Percentiles rank a stretch among this genome's conserved stretches.
phyloP scores from a whole-genome alignment of 495 filamentous ascomycete genomes.

The Aspergillus coremiiformis region DNA sequence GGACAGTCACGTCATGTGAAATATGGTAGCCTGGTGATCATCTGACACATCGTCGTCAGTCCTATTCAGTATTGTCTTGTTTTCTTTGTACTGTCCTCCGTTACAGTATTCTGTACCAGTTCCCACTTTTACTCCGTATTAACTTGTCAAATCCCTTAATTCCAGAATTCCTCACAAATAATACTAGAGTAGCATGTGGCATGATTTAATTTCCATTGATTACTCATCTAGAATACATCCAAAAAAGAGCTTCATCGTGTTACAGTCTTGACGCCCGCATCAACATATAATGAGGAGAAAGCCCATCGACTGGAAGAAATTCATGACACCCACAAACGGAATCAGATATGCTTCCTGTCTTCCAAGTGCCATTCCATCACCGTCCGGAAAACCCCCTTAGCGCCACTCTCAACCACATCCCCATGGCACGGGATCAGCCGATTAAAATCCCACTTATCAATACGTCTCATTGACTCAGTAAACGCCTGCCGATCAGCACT shows the following conservation, averaged over 20 bases:
- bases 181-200: neutral
- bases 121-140: too few species aligned
- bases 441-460: constrained; percentile 78
- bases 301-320: neutral
- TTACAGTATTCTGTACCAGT: neutral
- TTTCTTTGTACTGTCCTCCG: neutral
- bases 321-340: neutral
- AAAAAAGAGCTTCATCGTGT: neutral
- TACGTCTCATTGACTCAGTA: constrained; percentile 56
- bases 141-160: neutral
- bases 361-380: constrained; percentile 81
- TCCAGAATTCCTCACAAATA: neutral
- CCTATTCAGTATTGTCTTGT: neutral
- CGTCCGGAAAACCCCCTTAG: constrained; percentile 69
- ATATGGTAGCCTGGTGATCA: neutral
- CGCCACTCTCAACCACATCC: constrained; percentile 73
- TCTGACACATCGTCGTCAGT: neutral
- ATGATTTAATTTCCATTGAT: neutral
- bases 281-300: neutral
- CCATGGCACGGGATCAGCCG: constrained; percentile 90
- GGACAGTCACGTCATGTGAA: neutral
- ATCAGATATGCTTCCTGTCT: constrained; percentile 16
- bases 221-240: too few species aligned
- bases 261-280: neutral
- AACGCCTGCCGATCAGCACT: constrained; percentile 57